These are phyloP conservation scores for Fraxinus quadrangulata DNA, from an alignment of 257 asterid species.

Conservation along the genomic window DNA sequence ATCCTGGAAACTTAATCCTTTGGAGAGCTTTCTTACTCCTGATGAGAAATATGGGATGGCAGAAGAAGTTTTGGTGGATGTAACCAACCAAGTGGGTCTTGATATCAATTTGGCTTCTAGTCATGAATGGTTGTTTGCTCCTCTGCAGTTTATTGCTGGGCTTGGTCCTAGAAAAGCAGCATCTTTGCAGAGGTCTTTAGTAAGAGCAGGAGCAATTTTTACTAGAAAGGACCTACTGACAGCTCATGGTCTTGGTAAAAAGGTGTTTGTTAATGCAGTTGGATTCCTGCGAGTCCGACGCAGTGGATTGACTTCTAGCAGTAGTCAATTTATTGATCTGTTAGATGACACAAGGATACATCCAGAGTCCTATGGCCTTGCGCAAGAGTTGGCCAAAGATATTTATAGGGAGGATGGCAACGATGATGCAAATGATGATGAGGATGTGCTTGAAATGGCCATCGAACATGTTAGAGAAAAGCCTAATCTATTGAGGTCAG, in stretches of 20 bases:
- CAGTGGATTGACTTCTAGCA: slow-evolving; percentile 83
- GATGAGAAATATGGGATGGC: slow-evolving; percentile 91
- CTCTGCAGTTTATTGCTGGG: slow-evolving; percentile 89
- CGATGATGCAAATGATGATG: slow-evolving; percentile 79
- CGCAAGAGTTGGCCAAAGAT: slow-evolving; percentile 92
- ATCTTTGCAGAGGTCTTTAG: slow-evolving; percentile 78
- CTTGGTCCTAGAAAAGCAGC: slow-evolving; percentile 98
- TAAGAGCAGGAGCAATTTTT: slow-evolving; percentile 82
- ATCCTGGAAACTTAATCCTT: slow-evolving; percentile 86
- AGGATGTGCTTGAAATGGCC: slow-evolving; percentile 88
- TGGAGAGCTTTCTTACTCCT: slow-evolving; percentile 85
- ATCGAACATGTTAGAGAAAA: slow-evolving; percentile 91
- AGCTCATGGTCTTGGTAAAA: slow-evolving; percentile 79
- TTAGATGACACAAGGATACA: slow-evolving; percentile 95
- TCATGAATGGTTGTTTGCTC: slow-evolving; percentile 95
- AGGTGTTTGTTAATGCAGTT: slow-evolving; percentile 87
- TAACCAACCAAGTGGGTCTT: slow-evolving; percentile 90
- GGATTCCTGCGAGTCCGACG: slow-evolving; percentile 89
- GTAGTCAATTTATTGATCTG: slow-evolving; percentile 81
- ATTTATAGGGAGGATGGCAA: slow-evolving; percentile 71
- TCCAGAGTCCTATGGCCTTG: slow-evolving; percentile 89
- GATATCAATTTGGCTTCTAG: slow-evolving; percentile 68
- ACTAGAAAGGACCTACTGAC: slow-evolving; percentile 85
- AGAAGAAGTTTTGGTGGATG: slow-evolving; percentile 94
- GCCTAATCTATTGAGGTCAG: slow-evolving; percentile 71